Conservation (phyloP, 805 yeast genomes). For the Peterozyma xylosa region DNA sequence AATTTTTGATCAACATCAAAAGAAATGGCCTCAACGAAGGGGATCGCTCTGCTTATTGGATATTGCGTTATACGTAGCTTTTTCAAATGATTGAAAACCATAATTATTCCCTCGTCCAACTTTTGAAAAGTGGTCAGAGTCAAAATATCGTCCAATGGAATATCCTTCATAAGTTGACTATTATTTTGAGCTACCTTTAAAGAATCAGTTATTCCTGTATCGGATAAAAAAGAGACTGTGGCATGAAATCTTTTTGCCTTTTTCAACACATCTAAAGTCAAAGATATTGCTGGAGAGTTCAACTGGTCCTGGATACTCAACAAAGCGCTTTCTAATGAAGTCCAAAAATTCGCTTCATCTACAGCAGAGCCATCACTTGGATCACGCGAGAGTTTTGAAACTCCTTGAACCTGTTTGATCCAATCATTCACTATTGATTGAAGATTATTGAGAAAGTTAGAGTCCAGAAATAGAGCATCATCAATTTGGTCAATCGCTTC, state of each 20-base stretch:
- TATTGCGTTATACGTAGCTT: constrained; percentile 52
- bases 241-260: constrained; percentile 76
- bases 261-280: constrained; percentile 54
- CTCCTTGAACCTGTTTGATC: constrained; percentile 54
- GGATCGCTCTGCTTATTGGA: constrained; percentile 58
- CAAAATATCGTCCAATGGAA: constrained; percentile 57
- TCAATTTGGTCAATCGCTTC: constrained; percentile 12
- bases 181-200: constrained; percentile 42
- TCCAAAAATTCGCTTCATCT: constrained; percentile 78
- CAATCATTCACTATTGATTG: constrained; percentile 68
- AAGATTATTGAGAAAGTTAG: constrained; percentile 55
- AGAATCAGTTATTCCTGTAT: constrained; percentile 58
- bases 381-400: constrained; percentile 46
- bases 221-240: constrained; percentile 63
- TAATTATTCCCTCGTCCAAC: constrained; percentile 35
- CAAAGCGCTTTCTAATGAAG: constrained; percentile 57
- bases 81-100: constrained; percentile 55
- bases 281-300: constrained; percentile 39
- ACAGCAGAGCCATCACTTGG: constrained; percentile 45
- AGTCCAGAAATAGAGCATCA: constrained; percentile 29
- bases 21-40: constrained; percentile 59
- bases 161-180: constrained; percentile 56
- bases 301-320: constrained; percentile 50
- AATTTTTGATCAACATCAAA: constrained; percentile 44
- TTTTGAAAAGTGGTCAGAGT: constrained; percentile 36